Evolutionary conservation across 164 flowering plant genomes (phyloP), one percentile per base, ranked within the genome.

Genomic region (Vitis rupestris): DNA sequence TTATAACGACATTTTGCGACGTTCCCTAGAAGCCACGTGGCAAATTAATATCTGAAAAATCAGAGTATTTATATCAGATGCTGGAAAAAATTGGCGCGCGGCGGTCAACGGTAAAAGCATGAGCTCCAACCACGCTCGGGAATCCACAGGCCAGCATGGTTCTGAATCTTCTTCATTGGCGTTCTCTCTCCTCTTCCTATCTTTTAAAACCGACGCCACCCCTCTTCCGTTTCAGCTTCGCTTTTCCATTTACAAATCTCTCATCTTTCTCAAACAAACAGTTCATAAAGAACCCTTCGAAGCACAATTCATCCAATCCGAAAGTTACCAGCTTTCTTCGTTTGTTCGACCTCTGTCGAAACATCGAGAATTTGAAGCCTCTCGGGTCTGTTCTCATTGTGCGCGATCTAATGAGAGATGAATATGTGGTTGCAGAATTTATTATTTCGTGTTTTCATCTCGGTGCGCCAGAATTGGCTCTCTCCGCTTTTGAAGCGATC

Each of bases 381-480:
- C 63, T 82, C 1, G 61, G 51, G n/a, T 71, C 80, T n/a, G 70
- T 73, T 10, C 66, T 82, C 19, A 71, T 69, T 12, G 78, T 78
- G 3, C 55, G 44, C 9, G 83, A 80, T 2, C 54, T 76, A 17
- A 30, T 59, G 8, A 8, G 49, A 9, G 23, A 66, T 67, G 15
- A 73, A 3, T 10, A 23, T 13, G 4, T 74, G 9, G 19, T 74
- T n/a, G 53, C 9, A 47, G 59, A 66, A 16, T 80, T 82, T 31
- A 2, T 70, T 15, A 49, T 44, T 54, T 69, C 70, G 10, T 83
- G 82, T 64, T 78, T 73, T 27, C 37, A 60, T 74, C 63, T 81
- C 70, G 86, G 79, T 71, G 70, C 68, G 23, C 73, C 80, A 4
- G 63, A 66, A 29, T 27, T 81, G 14, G 86, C 82, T 56, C 72